These are phyloP conservation scores for Phellopilus nigrolimitatus DNA, from an alignment of 1,284 basidiomycete genomes.

Conservation along the genomic window DNA sequence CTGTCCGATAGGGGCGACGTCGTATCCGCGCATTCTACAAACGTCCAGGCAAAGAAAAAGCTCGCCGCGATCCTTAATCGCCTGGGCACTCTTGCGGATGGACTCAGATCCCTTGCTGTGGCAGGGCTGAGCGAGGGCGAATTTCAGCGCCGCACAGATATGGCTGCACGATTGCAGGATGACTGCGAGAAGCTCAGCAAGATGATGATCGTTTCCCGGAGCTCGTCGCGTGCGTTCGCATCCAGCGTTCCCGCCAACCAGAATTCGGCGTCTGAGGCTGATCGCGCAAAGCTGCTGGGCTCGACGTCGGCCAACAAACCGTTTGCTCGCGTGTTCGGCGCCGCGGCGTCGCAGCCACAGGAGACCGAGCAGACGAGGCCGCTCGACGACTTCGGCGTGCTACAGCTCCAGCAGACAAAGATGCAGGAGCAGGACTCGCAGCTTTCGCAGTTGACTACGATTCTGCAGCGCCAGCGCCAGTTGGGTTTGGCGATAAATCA, in stretches of 20 bases:
- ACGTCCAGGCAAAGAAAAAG: constrained; percentile 79
- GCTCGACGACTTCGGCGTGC: constrained; percentile 76
- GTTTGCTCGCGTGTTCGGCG: constrained; percentile 78
- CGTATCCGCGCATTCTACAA: constrained; percentile 69
- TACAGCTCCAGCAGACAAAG: constrained; percentile 76
- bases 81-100: constrained; percentile 66
- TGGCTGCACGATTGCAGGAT: constrained; percentile 78
- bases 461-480: constrained; percentile 82
- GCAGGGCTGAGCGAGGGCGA: constrained; percentile 79
- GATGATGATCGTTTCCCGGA: constrained; percentile 70
- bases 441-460: constrained; percentile 71
- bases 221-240: constrained; percentile 41
- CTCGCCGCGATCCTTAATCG: constrained; percentile 71
- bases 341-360: constrained; percentile 46
- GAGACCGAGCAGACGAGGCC: constrained; percentile 87
- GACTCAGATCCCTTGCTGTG: constrained; percentile 59
- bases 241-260: constrained; percentile 31
- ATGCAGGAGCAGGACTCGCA: constrained; percentile 84
- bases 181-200: constrained; percentile 79
- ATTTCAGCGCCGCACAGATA: constrained; percentile 75
- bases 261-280: constrained; percentile 47
- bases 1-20: constrained; percentile 73
- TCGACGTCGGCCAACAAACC: constrained; percentile 36
- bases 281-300: constrained; percentile 58
- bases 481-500: constrained; percentile 84